phyloP scores from a whole-genome alignment of 2,329 filamentous ascomycete species.

The Penicillium sp. region DNA sequence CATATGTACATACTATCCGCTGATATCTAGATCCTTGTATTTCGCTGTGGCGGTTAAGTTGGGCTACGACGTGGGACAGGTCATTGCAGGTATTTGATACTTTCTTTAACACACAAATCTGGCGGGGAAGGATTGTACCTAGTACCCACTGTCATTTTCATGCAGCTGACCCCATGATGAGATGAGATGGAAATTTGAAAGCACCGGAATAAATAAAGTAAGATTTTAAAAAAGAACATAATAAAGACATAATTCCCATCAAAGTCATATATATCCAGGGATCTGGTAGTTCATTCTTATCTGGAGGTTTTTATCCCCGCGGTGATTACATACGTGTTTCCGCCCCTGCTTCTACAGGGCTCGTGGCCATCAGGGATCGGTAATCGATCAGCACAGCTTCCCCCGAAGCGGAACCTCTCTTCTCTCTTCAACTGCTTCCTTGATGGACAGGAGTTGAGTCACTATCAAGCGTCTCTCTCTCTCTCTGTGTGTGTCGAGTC shows the following conservation, averaged over 20 bases:
- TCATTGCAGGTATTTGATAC: constrained; percentile 8
- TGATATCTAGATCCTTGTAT: constrained; percentile 27
- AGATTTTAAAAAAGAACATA: background rate
- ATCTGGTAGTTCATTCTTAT: constrained; percentile 8
- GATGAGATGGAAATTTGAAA: background rate
- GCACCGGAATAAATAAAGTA: background rate
- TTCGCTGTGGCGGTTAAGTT: background rate
- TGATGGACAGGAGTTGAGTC: constrained; percentile 23
- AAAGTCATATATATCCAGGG: background rate
- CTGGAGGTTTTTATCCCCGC: background rate
- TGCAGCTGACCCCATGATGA: constrained; percentile 6
- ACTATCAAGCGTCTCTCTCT: constrained; percentile 6
- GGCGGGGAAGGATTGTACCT: constrained; percentile 23
- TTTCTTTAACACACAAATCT: constrained; percentile 9
- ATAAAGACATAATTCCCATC: background rate
- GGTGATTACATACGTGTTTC: constrained; percentile 8
- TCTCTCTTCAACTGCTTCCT: constrained; percentile 16
- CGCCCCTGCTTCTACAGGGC: constrained; percentile 7
- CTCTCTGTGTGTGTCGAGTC: background rate
- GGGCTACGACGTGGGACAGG: constrained; percentile 31
- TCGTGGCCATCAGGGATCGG: constrained; percentile 8
- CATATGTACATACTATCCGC: background rate
- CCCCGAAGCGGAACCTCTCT: constrained; percentile 12
- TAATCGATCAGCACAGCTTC: constrained; percentile 14
- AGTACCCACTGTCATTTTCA: constrained; percentile 11